Base-by-base conservation (phyloP, 2,329 filamentous ascomycete genomes). In the Fusarium sp. region DNA sequence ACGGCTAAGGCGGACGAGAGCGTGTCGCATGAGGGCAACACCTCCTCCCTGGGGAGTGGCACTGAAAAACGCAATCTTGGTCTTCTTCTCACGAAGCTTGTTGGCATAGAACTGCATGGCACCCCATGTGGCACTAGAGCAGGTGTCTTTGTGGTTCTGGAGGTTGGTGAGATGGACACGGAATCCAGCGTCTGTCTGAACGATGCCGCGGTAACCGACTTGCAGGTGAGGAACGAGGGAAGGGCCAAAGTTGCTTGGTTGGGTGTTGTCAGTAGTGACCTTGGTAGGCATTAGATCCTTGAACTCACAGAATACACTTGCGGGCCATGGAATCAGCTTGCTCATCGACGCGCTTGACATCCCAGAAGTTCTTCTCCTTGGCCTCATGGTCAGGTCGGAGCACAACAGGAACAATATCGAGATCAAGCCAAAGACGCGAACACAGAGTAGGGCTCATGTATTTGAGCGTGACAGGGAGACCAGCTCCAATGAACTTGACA, bases 11-110 rank as follows among this genome's bases (percentile, higher is more conserved):
- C 92, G 86, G 45, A 94, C 87, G 29, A 95, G 77, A 11, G 92
- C 90, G 76, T 95, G 92, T 25, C 92, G 85, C 92, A 95, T 95
- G 48, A 94, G 81, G 7, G 91, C 91, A 11, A 95, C 92, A 40
- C 92, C 91, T 48, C 92, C 92, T n/a, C 92, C 91, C 74, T 94
- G 91, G 3, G 91, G 91, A 2, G 91, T 94, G 53, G 88, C 88
- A 75, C 90, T 93, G 82, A 94, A 94, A 79, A 93, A 94, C 3
- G 91, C 91, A 70, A 94, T 84, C 74, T 88, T 91, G 61, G 87
- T 85, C 57, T 90, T 88, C 48, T 87, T 84, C 57, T 83, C 75
- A 67, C 89, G 90, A 46, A 94, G 82, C 27, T 87, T 84, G 35
- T 85, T 78, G 46, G 87, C 89, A 69, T 86, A 93, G 49, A 87